A percentile compares a stretch with the other conserved stretches of the same genome.
phyloP scores from a whole-genome alignment of 495 filamentous ascomycete genomes.

The Aspergillus avenaceus region DNA sequence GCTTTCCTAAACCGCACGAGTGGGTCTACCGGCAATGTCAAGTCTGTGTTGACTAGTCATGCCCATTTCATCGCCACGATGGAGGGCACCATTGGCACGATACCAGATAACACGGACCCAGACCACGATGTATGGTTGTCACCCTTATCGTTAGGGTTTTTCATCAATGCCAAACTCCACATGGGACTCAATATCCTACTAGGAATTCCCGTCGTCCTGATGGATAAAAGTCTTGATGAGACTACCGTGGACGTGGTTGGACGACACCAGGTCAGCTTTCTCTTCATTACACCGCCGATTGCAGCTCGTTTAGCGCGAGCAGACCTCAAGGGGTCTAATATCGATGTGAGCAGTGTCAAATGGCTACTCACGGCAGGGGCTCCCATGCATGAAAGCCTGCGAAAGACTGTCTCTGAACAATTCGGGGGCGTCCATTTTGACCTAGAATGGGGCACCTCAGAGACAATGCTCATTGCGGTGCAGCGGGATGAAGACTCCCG shows the following conservation, averaged over 20 bases:
- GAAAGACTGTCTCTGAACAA: constrained; percentile 12
- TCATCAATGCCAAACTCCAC: constrained; percentile 22
- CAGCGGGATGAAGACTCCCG: constrained; percentile 16
- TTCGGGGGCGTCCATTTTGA: constrained; percentile 13
- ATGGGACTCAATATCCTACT: constrained; percentile 20
- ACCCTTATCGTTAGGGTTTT: constrained; percentile 17
- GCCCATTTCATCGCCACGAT: constrained; percentile 17
- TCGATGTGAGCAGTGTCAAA: constrained; percentile 18
- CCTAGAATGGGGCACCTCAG: constrained; percentile 21
- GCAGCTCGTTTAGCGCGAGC: constrained; percentile 16
- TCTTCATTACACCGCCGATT: constrained; percentile 20
- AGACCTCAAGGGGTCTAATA: neutral
- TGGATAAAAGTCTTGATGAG: constrained; percentile 10
- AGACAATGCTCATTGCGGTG: constrained; percentile 21
- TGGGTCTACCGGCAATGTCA: constrained; percentile 20
- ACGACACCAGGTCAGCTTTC: constrained; percentile 14
- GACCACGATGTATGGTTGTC: constrained; percentile 17
- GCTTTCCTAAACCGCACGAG: constrained; percentile 23
- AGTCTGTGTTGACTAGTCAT: constrained; percentile 21
- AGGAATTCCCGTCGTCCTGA: constrained; percentile 20
- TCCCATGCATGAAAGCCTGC: constrained; percentile 17
- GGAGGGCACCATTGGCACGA: constrained; percentile 11
- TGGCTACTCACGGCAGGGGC: constrained; percentile 23
- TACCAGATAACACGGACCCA: constrained; percentile 15
- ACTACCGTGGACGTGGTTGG: constrained; percentile 13